Conservation (phyloP, 169 alveolate genomes). For the Eimeria sp. region DNA sequence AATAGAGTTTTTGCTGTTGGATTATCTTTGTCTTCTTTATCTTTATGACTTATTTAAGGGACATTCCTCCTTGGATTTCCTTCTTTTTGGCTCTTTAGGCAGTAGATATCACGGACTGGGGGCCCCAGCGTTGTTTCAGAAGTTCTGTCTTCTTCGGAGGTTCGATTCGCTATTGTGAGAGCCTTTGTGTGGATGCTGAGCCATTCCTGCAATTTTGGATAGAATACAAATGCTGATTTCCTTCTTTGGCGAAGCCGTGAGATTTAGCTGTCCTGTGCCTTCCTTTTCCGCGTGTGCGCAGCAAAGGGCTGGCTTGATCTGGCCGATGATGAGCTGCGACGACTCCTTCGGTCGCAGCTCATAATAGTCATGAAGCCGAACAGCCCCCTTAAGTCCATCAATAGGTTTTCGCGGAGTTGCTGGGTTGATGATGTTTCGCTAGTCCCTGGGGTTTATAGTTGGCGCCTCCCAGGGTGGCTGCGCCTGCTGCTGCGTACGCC, state of each 20-base stretch:
- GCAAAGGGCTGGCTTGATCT: not conserved
- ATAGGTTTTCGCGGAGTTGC: not conserved
- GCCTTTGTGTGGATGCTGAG: not conserved
- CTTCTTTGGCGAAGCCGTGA: not conserved
- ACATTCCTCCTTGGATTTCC: not conserved
- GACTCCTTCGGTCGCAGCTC: not conserved
- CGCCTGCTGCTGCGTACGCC: not conserved
- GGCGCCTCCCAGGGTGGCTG: not conserved
- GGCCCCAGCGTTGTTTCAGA: not conserved
- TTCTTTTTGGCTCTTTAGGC: not conserved
- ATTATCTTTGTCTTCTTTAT: slow-evolving; percentile 7
- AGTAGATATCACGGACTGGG: not conserved
- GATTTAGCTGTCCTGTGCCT: not conserved
- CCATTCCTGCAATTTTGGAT: not conserved
- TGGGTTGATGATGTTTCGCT: not conserved
- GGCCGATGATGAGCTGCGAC: not conserved
- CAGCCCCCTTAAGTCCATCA: not conserved
- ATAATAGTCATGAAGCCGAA: not conserved
- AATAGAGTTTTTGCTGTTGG: not conserved
- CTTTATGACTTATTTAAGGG: not conserved
- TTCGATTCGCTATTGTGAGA: not conserved
- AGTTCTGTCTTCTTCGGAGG: slow-evolving; percentile 11
- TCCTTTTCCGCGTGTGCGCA: not conserved
- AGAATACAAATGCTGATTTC: not conserved
- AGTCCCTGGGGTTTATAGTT: not conserved